These are phyloP conservation scores for Hamamelis virginiana DNA, from an alignment of 164 flowering plant genomes.

Conservation along the genomic window DNA sequence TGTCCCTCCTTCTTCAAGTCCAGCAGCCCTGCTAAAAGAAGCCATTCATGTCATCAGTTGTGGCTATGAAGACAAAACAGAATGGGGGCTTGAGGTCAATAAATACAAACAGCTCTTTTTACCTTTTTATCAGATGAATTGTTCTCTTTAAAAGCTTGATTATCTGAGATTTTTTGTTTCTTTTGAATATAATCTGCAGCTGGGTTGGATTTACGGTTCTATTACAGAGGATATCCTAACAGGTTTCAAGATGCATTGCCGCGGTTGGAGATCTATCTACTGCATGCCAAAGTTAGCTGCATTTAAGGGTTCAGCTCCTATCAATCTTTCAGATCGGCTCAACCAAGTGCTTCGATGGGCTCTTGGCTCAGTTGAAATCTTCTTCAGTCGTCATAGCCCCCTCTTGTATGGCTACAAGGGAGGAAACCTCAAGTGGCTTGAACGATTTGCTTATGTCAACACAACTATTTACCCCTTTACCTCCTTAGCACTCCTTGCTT, in stretches of 20 bases:
- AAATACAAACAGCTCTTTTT: background rate
- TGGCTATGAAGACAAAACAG: slow-evolving; percentile 96
- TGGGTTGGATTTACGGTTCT: slow-evolving; percentile 95
- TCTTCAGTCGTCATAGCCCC: slow-evolving; percentile 87
- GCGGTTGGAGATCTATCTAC: slow-evolving; percentile 95
- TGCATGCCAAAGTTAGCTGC: slow-evolving; percentile 88
- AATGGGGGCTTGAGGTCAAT: slow-evolving; percentile 89
- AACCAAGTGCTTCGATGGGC: slow-evolving; percentile 98
- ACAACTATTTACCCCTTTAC: slow-evolving; percentile 94
- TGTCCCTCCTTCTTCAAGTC: slow-evolving; percentile 92
- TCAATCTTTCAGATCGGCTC: slow-evolving; percentile 85
- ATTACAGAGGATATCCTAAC: slow-evolving; percentile 88
- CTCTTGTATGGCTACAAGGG: slow-evolving; percentile 78
- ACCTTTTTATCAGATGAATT: no score
- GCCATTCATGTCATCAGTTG: slow-evolving; percentile 98
- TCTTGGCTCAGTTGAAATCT: slow-evolving; percentile 91
- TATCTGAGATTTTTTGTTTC: background rate
- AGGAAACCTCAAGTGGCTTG: slow-evolving; percentile 85
- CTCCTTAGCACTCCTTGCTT: slow-evolving; percentile 78
- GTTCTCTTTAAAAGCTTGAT: no score
- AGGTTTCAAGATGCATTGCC: slow-evolving; percentile 93
- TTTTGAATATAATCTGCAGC: slow-evolving; percentile 45
- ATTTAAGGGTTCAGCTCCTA: slow-evolving; percentile 90
- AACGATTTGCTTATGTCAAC: slow-evolving; percentile 76
- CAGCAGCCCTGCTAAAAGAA: slow-evolving; percentile 91